phyloP scores from a whole-genome alignment of 768 basidiomycete genomes.

The Trametes punicea region DNA sequence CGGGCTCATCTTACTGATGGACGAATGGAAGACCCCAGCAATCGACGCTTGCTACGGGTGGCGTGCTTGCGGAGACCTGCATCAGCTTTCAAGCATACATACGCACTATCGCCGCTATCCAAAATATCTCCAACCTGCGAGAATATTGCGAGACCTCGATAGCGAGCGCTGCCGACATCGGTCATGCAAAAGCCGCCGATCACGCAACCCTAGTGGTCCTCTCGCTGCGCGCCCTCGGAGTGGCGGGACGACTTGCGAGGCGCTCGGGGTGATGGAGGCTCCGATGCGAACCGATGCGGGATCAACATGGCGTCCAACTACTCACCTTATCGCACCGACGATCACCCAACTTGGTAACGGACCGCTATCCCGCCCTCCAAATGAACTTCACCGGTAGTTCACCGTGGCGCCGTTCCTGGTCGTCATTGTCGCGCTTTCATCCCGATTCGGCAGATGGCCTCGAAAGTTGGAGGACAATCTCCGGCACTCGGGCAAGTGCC shows the following conservation, averaged over 20 bases:
- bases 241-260: conserved; percentile 9
- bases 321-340: conserved; percentile 12
- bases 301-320: conserved; percentile 1
- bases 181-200: neutral
- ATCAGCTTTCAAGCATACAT: neutral
- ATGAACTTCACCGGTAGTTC: neutral
- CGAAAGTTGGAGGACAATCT: neutral
- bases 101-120: conserved; percentile 1
- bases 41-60: neutral
- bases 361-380: conserved; percentile 8
- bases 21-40: neutral
- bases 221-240: conserved; percentile 3
- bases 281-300: neutral
- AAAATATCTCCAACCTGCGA: neutral
- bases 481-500: neutral
- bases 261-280: neutral
- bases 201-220: neutral
- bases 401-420: conserved; percentile 6
- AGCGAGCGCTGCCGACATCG: too few relatives aligned
- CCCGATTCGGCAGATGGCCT: conserved; percentile 12
- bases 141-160: neutral
- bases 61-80: neutral
- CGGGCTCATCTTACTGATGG: neutral
- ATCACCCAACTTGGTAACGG: conserved; percentile 15
- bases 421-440: neutral